Base-by-base conservation (phyloP, 225 moss, liverwort and hornwort species). In the Neckera pumila region DNA sequence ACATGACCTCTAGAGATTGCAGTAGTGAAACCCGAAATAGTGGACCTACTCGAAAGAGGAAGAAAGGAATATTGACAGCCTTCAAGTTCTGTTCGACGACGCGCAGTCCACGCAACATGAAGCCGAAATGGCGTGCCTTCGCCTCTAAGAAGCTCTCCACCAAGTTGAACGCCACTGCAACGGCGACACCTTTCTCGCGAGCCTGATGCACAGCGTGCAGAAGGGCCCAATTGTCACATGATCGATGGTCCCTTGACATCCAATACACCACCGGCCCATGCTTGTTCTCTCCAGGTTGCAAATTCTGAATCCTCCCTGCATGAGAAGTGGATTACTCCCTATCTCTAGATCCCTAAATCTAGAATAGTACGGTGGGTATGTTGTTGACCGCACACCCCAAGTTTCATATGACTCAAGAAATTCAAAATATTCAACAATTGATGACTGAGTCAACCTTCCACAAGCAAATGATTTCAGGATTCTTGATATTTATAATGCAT, bases 231-330 rank as follows among this genome's bases (percentile, higher is more conserved):
- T 99, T 99, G 56, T 99, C 99, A 88, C 94, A 89, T 31, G 97
- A 97, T 23, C 97, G 95, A 91, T 99, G 99, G 88, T 99, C 99
- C 65, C 99, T 95, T 16, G 99, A 99, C 90, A 97, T 94, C 99
- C 99, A 97, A 78, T 99, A 99, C 85, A 99, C 93, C 51, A 99
- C 94, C 9, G 99, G 99, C n/a, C 97, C 99, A 60, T 88, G 47
- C 51, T 58, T 76, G 57, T 76, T 71, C 86, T 59, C 87, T 51
- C 95, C 99, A 42, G 91, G 62, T 72, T 97, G 93, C 79, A 97
- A 71, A 40, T 90, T 93, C 62, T 93, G 94, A 78, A 99, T 92
- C 88, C 97, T 95, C 77, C 93, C 93, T 94, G 93, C 89, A 87
- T 5, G 43, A 36, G 28, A 72, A 65, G 17, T 66, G 43, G 11